Evolutionary conservation across 768 basidiomycete genomes (phyloP), one percentile per base, ranked within the genome.

Genomic region (Tephrocybe rancida): DNA sequence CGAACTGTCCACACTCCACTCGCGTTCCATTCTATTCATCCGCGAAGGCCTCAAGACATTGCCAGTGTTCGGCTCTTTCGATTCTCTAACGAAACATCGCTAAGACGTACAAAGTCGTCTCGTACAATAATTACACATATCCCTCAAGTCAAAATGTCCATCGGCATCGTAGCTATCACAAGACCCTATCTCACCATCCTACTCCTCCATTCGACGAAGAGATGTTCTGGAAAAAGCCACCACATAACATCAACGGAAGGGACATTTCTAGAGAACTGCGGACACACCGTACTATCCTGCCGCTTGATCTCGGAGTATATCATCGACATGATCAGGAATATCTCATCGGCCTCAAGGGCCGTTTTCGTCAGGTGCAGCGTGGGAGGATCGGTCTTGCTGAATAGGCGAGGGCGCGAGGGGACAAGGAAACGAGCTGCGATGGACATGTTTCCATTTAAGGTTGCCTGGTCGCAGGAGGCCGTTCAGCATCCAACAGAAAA

Each of bases 341-440:
- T 64, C 48, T 74, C 73, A 41, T 74, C 73, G 14, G 70, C 72
- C 13, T 65, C 65, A 27, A 81, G 61, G 1, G 77, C 77, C n/a
- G 62, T 65, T 29, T 70, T 67, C 24, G 69, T 71, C 19, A 82
- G 61, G 29, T 74, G 69, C 25, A 83, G 50, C 0, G 66, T 62
- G 8, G 77, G 61, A 0, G 78, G 74, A 39, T 72, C 70, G 18
- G 67, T 52, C 56, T 80, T 79, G 24, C 68, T 70, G 57, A 82
- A 80, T 5, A 83, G 64, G 49, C 77, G 76, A 2, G 78, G 79
- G n/a, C 80, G 75, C 48, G 71, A 76, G 1, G 80, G 75, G 3
- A 79, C 75, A 2, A 64, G 60, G 38, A 81, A 75, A 5, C 68
- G 70, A 5, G 70, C 79, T 19, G 71, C 73, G 37, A 74, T 61